A percentile compares a stretch with the other conserved stretches of the same genome.
phyloP scores from a whole-genome alignment of 495 filamentous ascomycete genomes.

The Chaetomidium leptoderma region DNA sequence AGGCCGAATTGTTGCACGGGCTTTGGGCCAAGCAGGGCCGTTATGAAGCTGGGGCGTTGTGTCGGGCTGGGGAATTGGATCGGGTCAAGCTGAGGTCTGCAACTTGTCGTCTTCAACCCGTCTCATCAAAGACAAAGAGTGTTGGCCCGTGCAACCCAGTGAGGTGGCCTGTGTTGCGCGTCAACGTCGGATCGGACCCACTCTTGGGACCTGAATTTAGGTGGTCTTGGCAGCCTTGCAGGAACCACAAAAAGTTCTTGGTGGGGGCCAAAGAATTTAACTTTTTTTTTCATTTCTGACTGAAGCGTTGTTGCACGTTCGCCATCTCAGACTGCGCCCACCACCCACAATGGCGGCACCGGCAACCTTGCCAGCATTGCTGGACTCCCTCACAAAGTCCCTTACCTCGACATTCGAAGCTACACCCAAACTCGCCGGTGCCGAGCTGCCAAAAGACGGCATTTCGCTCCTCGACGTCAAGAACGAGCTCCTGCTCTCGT shows the following conservation, averaged over 20 bases:
- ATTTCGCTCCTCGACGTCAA: conserved; percentile 93
- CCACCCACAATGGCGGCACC: conserved; percentile 49
- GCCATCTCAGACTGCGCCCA: not conserved
- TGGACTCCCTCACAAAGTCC: conserved; percentile 61
- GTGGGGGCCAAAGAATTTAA: conserved; percentile 3
- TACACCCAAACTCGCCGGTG: conserved; percentile 53
- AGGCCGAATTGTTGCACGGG: not conserved
- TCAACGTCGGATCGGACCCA: not conserved
- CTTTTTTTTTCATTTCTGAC: not conserved
- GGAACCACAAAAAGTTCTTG: conserved; percentile 14
- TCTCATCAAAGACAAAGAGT: not conserved
- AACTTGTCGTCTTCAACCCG: conserved; percentile 13
- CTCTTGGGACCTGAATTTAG: not conserved
- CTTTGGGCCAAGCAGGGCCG: not conserved
- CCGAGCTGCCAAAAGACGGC: conserved; percentile 68
- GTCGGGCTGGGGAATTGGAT: not conserved
- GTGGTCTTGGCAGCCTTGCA: conserved; percentile 11
- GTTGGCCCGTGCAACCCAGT: conserved; percentile 2
- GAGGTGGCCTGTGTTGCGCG: not conserved
- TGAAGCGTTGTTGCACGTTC: not conserved
- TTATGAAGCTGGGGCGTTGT: not conserved
- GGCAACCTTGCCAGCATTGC: conserved; percentile 51
- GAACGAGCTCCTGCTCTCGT: conserved; percentile 91
- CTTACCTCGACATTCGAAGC: conserved; percentile 57
- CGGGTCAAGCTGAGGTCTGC: not conserved